Percentiles rank a stretch among this genome's conserved stretches.
phyloP scores from a whole-genome alignment of 2,329 filamentous ascomycete genomes.

The Phyllosticta capitalensis region DNA sequence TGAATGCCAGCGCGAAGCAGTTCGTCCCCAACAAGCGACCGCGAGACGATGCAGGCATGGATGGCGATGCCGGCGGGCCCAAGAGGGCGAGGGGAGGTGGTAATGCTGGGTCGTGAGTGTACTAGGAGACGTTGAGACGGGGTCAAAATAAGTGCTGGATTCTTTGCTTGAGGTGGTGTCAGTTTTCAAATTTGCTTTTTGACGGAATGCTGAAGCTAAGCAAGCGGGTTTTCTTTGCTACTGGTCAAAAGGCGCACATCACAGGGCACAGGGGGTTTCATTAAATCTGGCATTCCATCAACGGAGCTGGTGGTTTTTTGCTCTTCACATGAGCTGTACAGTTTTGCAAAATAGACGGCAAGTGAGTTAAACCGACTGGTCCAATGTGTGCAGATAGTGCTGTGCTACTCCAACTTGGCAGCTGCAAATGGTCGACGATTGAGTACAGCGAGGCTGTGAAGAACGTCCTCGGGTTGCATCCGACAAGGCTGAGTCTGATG shows the following conservation, averaged over 20 bases:
- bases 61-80: slow-evolving; percentile 17
- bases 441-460: background rate
- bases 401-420: background rate
- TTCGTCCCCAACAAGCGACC: slow-evolving; percentile 30
- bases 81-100: slow-evolving; percentile 22
- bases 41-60: slow-evolving; percentile 19
- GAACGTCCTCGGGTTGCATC: background rate
- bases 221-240: background rate
- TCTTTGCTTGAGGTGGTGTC: too few relatives aligned
- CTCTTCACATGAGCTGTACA: background rate
- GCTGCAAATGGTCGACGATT: background rate
- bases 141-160: background rate
- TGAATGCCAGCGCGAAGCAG: slow-evolving; percentile 27
- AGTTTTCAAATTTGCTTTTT: background rate
- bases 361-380: background rate
- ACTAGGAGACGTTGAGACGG: background rate
- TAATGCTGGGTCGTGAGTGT: background rate
- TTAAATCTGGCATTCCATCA: background rate
- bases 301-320: background rate
- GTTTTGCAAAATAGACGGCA: background rate
- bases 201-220: background rate
- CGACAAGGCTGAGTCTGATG: background rate
- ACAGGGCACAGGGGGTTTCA: background rate
- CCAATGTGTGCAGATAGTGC: background rate
- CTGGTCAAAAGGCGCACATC: background rate